These are phyloP conservation scores for Pleurotus salmoneostramineus DNA, from an alignment of 768 basidiomycete species.

Conservation along the genomic window DNA sequence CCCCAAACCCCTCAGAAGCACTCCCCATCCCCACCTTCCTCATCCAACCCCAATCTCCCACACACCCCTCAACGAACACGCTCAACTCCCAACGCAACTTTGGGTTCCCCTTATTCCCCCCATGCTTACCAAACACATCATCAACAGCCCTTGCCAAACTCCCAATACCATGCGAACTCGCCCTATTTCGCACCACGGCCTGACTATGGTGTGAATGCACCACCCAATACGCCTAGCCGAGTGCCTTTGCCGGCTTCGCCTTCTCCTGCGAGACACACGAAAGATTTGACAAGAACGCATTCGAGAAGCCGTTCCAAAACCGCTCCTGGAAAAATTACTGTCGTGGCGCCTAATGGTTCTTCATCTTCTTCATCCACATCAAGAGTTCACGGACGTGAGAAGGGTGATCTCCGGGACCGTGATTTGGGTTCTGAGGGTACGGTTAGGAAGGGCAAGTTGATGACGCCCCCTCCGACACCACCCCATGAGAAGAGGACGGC, in stretches of 20 bases:
- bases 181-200: not conserved
- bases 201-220: not conserved
- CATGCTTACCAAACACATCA: not conserved
- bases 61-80: not conserved
- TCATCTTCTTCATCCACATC: not conserved
- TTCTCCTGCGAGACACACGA: not conserved
- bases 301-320: slow-evolving; percentile 1
- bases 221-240: not conserved
- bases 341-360: not conserved
- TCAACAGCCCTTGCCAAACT: not conserved
- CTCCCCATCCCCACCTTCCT: not conserved
- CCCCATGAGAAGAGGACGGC: not conserved
- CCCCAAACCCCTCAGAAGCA: not conserved
- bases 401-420: too few species aligned
- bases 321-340: not conserved
- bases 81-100: not conserved
- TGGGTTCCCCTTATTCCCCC: not conserved
- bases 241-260: not conserved
- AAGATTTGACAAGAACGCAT: not conserved
- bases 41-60: not conserved
- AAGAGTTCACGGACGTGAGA: too few species aligned
- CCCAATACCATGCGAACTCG: not conserved
- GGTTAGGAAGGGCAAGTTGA: not conserved
- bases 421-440: not conserved
- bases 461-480: slow-evolving; percentile 1